A percentile compares a stretch with the other conserved stretches of the same genome.
Evolutionary conservation across 208 protist genomes (phyloP).

Genomic region (Wallacemonas sp.): DNA sequence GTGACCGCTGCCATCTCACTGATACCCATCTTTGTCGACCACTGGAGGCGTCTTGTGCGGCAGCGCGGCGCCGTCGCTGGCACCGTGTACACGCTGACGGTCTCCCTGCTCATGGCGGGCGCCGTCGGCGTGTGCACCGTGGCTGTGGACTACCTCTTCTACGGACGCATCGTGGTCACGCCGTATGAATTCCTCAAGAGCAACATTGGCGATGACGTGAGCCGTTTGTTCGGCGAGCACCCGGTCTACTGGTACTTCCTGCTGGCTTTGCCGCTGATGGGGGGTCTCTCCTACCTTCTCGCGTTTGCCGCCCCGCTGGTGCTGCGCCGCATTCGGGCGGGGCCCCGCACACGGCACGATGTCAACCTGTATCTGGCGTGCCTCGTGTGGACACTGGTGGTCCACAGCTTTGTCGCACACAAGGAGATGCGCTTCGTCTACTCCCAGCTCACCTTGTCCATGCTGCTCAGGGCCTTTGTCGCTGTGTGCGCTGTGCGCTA

Average conservation of each 20-base stretch:
- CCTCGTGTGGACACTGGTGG: constrained; percentile 46
- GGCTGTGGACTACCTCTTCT: constrained; percentile 64
- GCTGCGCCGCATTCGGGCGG: constrained; percentile 17
- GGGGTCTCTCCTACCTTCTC: constrained; percentile 36
- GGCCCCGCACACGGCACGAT: background rate
- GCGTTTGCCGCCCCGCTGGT: constrained; percentile 22
- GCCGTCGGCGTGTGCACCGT: constrained; percentile 25
- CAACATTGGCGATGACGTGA: constrained; percentile 86
- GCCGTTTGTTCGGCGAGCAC: constrained; percentile 90
- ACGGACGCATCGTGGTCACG: constrained; percentile 52
- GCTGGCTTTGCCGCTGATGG: constrained; percentile 60
- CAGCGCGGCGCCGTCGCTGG: constrained; percentile 17
- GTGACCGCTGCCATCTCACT: constrained; percentile 60
- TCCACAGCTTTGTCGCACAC: constrained; percentile 88
- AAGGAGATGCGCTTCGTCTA: constrained; percentile 95
- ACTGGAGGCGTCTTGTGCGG: constrained; percentile 28
- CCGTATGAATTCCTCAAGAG: constrained; percentile 78
- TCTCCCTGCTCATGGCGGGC: constrained; percentile 23
- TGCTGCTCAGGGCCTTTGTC: constrained; percentile 55
- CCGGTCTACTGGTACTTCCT: constrained; percentile 86
- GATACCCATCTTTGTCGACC: constrained; percentile 50
- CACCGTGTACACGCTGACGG: constrained; percentile 14
- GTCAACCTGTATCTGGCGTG: constrained; percentile 17
- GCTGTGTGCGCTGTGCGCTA: constrained; percentile 28
- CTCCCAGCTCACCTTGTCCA: constrained; percentile 43